Percentiles rank a stretch among this genome's conserved stretches.
Evolutionary conservation across 73 alveolate genomes (phyloP).

Genomic region (Blepharisma japonicum): DNA sequence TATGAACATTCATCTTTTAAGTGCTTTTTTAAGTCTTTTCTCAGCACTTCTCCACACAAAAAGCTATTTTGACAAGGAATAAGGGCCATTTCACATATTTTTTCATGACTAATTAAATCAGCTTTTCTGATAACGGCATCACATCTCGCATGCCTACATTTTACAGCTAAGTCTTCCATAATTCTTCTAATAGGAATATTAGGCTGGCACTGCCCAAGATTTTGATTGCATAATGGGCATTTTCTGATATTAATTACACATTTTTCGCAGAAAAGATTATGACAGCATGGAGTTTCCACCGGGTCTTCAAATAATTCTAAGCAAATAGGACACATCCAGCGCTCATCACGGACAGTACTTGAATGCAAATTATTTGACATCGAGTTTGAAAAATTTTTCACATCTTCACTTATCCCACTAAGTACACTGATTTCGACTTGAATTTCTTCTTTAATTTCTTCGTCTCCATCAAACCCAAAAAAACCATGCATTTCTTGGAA

Average conservation of each 20-base stretch:
- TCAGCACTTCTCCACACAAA: conserved; percentile 40
- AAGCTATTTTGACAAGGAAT: conserved; percentile 50
- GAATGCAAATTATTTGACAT: no score
- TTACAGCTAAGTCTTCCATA: conserved; percentile 51
- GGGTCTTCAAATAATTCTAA: conserved; percentile 64
- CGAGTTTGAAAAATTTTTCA: no score
- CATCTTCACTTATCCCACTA: no score
- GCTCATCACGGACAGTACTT: conserved; percentile 35
- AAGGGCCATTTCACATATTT: conserved; percentile 41
- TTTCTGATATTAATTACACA: conserved; percentile 40
- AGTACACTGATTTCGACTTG: no score
- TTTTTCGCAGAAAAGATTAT: conserved; percentile 60
- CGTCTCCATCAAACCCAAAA: no score
- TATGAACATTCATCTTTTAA: conserved; percentile 42
- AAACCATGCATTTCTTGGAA: no score
- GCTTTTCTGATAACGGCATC: conserved; percentile 46
- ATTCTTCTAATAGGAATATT: conserved; percentile 67
- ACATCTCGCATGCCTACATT: conserved; percentile 49
- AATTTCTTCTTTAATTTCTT: no score
- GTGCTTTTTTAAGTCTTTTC: conserved; percentile 49
- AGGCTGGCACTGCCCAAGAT: conserved; percentile 38
- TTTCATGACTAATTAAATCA: conserved; percentile 45
- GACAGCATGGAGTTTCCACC: conserved; percentile 74
- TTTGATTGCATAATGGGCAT: conserved; percentile 57
- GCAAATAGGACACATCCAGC: conserved; percentile 74